These are phyloP conservation scores for Rhizopus stolonifer DNA, from an alignment of 371 early-diverging fungal genomes.

Conservation along the genomic window DNA sequence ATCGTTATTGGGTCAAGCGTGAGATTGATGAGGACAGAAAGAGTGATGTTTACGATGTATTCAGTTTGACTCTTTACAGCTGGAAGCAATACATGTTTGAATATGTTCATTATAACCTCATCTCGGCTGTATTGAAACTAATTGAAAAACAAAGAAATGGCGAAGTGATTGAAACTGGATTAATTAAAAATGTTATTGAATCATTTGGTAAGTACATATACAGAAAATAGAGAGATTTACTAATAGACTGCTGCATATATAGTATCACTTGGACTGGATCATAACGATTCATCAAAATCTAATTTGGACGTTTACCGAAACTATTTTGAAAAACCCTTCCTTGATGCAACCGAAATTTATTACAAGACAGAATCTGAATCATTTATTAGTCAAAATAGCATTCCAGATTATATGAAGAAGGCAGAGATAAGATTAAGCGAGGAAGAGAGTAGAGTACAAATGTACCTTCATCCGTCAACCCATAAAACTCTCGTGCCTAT, in stretches of 20 bases:
- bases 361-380: slow-evolving; percentile 85
- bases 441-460: slow-evolving; percentile 86
- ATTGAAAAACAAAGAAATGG: slow-evolving; percentile 88
- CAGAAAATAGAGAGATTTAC: background rate
- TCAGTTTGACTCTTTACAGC: slow-evolving; percentile 81
- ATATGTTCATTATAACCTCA: slow-evolving; percentile 74
- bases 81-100: slow-evolving; percentile 90
- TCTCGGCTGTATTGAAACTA: slow-evolving; percentile 79
- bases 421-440: slow-evolving; percentile 82
- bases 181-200: slow-evolving; percentile 87
- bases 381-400: slow-evolving; percentile 82
- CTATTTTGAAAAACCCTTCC: slow-evolving; percentile 81
- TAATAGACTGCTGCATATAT: slow-evolving; percentile 6
- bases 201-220: slow-evolving; percentile 69
- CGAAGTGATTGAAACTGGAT: slow-evolving; percentile 82
- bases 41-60: slow-evolving; percentile 86
- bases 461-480: slow-evolving; percentile 84
- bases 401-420: slow-evolving; percentile 94
- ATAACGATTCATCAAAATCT: slow-evolving; percentile 74
- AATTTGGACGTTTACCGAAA: slow-evolving; percentile 85
- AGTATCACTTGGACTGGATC: slow-evolving; percentile 85
- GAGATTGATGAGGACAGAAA: slow-evolving; percentile 92
- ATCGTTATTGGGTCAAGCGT: slow-evolving; percentile 96
- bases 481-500: slow-evolving; percentile 73
- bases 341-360: slow-evolving; percentile 77